Conservation (phyloP, 2,329 filamentous ascomycete species). For the Dothidotthia symphoricarpi region DNA sequence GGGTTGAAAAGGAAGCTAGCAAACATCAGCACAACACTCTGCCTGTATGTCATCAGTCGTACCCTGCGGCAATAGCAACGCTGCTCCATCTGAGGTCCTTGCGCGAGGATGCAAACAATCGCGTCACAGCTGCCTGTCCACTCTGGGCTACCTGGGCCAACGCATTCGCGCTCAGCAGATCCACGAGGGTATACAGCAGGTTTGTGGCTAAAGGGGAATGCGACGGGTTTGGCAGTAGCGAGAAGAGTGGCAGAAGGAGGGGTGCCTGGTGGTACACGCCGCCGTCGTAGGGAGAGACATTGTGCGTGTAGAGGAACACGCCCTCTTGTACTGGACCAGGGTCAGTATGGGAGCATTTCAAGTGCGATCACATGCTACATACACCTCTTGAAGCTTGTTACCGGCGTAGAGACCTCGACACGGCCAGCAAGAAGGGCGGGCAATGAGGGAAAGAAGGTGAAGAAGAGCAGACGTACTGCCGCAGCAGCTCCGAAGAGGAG, state of each 20-base stretch:
- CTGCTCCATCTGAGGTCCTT: constrained; percentile 73
- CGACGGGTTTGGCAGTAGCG: constrained; percentile 71
- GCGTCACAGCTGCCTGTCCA: constrained; percentile 71
- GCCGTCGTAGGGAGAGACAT: constrained; percentile 95
- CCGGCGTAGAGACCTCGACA: constrained; percentile 94
- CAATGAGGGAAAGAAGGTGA: constrained; percentile 75
- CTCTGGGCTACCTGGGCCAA: constrained; percentile 78
- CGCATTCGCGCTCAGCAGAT: constrained; percentile 78
- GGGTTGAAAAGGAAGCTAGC: constrained; percentile 87
- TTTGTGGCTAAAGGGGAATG: constrained; percentile 70
- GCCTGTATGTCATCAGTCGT: constrained; percentile 23
- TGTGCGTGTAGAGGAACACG: constrained; percentile 90
- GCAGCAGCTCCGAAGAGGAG: constrained; percentile 74
- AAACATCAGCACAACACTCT: constrained; percentile 14
- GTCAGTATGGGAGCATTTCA: too few species aligned
- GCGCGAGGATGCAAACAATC: constrained; percentile 74
- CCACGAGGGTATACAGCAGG: constrained; percentile 75
- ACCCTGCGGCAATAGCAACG: constrained; percentile 75
- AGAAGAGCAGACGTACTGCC: constrained; percentile 74
- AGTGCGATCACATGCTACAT: constrained; percentile 37
- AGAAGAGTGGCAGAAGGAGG: constrained; percentile 86
- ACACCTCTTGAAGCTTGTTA: constrained; percentile 98
- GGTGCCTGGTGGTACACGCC: constrained; percentile 78
- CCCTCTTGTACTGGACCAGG: constrained; percentile 92
- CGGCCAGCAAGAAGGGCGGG: constrained; percentile 83